These are phyloP conservation scores for Rubia peregrina DNA, from an alignment of 305 asterid species.

Conservation along the genomic window DNA sequence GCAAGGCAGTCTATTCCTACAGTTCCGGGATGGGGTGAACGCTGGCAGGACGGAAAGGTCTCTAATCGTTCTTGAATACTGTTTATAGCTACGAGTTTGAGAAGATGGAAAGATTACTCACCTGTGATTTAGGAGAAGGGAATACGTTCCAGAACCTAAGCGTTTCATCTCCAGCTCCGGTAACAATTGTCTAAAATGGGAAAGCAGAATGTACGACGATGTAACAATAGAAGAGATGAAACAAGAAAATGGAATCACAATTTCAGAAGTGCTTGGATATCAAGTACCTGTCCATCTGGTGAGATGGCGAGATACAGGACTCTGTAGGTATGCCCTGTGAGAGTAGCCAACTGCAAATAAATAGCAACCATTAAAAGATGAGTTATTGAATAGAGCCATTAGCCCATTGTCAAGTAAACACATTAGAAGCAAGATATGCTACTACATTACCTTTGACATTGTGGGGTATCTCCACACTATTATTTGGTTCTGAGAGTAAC, in stretches of 20 bases:
- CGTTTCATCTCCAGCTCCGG: constrained; percentile 98
- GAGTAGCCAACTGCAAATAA: constrained; percentile 73
- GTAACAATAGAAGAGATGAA: neutral
- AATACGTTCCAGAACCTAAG: constrained; percentile 94
- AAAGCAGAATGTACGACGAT: neutral
- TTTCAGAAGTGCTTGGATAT: neutral
- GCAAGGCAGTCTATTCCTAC: constrained; percentile 1
- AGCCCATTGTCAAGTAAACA: constrained; percentile 5
- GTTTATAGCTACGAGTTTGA: neutral
- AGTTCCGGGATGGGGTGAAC: neutral
- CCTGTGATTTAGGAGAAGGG: constrained; percentile 94
- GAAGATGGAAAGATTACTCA: constrained; percentile 16
- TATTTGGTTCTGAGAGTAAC: constrained; percentile 94
- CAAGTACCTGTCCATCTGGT: constrained; percentile 94
- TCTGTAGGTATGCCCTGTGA: constrained; percentile 84
- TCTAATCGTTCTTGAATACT: neutral
- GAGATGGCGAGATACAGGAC: constrained; percentile 93
- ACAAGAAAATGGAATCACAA: neutral
- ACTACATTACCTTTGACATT: constrained; percentile 71
- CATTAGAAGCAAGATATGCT: neutral
- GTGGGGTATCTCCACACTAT: constrained; percentile 93
- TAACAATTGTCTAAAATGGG: constrained; percentile 68
- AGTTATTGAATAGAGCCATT: constrained; percentile 5
- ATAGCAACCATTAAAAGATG: neutral
- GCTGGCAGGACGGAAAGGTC: neutral